Evolutionary conservation across 495 filamentous ascomycete species (phyloP).

Genomic region (Podospora fimiseda): DNA sequence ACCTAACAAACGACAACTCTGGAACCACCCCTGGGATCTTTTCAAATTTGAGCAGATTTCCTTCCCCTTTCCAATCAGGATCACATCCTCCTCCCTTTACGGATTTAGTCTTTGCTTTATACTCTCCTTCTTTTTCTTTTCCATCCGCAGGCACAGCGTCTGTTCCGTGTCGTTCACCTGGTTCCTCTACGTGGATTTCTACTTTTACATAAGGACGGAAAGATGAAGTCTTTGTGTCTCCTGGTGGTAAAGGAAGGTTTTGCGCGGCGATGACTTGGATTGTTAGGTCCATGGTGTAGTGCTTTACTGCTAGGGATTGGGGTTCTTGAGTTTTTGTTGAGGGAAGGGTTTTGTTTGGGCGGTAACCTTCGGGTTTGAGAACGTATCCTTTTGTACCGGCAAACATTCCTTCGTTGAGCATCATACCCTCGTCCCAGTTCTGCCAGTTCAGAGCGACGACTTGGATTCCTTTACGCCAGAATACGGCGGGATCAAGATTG

Average conservation of each 20-base stretch:
- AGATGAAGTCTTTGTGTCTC: constrained; percentile 46
- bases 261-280: constrained; percentile 54
- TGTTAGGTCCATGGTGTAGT: constrained; percentile 46
- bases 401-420: constrained; percentile 95
- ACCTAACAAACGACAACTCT: constrained; percentile 74
- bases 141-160: constrained; percentile 21
- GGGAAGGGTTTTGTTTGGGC: not conserved
- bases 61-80: constrained; percentile 64
- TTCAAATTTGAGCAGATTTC: constrained; percentile 55
- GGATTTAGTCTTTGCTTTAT: constrained; percentile 62
- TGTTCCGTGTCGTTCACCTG: constrained; percentile 40
- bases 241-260: constrained; percentile 47
- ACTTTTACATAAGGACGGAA: constrained; percentile 78
- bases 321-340: constrained; percentile 7
- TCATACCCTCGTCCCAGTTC: constrained; percentile 82
- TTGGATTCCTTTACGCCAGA: constrained; percentile 87
- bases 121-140: constrained; percentile 50
- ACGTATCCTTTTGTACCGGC: constrained; percentile 72
- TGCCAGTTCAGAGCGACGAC: constrained; percentile 96
- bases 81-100: constrained; percentile 53
- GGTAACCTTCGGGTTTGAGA: constrained; percentile 63
- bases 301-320: constrained; percentile 29
- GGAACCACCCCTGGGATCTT: constrained; percentile 61
- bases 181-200: constrained; percentile 71
- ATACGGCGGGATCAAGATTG: constrained; percentile 74